Base-by-base conservation (phyloP, 352 stramenopile genomes). In the Halophytophthora polymorphica region DNA sequence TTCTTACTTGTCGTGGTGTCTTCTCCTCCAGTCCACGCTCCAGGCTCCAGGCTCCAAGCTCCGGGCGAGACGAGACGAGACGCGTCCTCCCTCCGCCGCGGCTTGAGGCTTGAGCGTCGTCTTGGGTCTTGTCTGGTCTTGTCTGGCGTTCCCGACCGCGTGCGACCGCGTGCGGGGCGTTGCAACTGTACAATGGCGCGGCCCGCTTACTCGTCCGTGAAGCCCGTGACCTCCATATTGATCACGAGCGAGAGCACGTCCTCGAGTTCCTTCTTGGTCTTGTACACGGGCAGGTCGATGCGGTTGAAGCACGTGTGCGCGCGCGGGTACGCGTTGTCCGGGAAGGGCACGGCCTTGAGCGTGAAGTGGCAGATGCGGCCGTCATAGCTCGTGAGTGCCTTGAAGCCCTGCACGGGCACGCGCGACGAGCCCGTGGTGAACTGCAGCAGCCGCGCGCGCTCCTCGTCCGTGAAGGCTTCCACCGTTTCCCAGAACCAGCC, bases 181-280 rank as follows among this genome's bases (percentile, higher is more conserved):
- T n/a, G n/a, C n/a, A n/a, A n/a, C n/a, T n/a, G n/a, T n/a, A n/a
- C n/a, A n/a, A n/a, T n/a, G n/a, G n/a, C n/a, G n/a, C n/a, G n/a
- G n/a, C n/a, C n/a, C n/a, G n/a, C n/a, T n/a, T n/a, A n/a, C n/a
- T n/a, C n/a, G n/a, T n/a, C n/a, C n/a, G n/a, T n/a, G n/a, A 99
- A 98, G 49, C 96, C 95, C 33, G 92, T 98, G 31, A 96, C 67
- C 62, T 98, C 93, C 93, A 98, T 98, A 52, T 96, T 91, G 47
- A 99, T 93, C 35, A 97, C 92, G 55, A 98, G 80, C 44, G 88
- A 97, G 28, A 99, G 70, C 46, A 96, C 96, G 53, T 98, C 86
- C 47, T 98, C 78, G 19, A 99, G 65, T 56, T 98, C 90, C 46
- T 89, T 80, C 67, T 97, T 98, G 12, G 73, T 88, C 51, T 71